Percentiles rank a stretch among this genome's conserved stretches.
phyloP scores from a whole-genome alignment of 192 early-diverging fungal species.

The Backusella macrospora region DNA sequence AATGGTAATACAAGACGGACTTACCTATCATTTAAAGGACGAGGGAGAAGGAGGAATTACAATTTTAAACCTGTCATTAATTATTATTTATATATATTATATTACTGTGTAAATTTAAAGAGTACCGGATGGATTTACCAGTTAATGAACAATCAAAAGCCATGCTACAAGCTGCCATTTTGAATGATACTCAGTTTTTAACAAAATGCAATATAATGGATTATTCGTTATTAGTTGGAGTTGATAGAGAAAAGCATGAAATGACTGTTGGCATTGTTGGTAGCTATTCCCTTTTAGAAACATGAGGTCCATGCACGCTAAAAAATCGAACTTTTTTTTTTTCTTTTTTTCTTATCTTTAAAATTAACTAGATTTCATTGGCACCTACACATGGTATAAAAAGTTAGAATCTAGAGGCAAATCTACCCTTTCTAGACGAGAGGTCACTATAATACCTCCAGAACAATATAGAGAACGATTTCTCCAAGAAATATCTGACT shows the following conservation, averaged over 20 bases:
- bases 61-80: background rate
- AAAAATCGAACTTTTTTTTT: background rate
- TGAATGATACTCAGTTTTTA: constrained; percentile 93
- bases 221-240: constrained; percentile 93
- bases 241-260: constrained; percentile 84
- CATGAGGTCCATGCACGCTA: background rate
- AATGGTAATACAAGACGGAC: constrained; percentile 48
- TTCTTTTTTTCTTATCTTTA: background rate
- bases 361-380: constrained; percentile 78
- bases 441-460: constrained; percentile 93
- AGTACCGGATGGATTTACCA: constrained; percentile 62
- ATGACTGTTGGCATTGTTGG: constrained; percentile 90
- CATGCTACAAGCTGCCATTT: constrained; percentile 77
- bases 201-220: constrained; percentile 95
- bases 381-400: constrained; percentile 98
- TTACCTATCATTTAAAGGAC: background rate
- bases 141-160: constrained; percentile 87
- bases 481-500: constrained; percentile 83
- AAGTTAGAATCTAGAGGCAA: constrained; percentile 83
- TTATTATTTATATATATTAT: background rate
- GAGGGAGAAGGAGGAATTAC: background rate
- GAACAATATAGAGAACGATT: constrained; percentile 93
- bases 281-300: constrained; percentile 24
- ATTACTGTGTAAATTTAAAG: constrained; percentile 6
- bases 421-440: constrained; percentile 71